Percentiles rank a stretch among this genome's conserved stretches.
Evolutionary conservation across 2,329 filamentous ascomycete species (phyloP).

Genomic region (Pseudogymnoascus sp.): DNA sequence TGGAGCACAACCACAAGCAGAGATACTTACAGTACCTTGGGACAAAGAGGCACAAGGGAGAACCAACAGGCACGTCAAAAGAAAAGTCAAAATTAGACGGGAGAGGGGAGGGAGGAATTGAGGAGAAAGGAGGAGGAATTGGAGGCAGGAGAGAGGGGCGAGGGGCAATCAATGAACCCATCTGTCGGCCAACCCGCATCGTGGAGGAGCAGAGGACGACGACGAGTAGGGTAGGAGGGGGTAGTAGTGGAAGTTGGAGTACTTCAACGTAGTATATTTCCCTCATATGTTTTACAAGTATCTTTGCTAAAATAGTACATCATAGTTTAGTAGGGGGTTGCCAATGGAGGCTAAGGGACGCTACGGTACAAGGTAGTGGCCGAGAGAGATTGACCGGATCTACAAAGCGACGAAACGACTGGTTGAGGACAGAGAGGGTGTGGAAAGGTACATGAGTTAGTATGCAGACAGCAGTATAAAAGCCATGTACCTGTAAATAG

Average conservation of each 20-base stretch:
- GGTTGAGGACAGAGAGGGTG: background rate
- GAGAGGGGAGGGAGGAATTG: background rate
- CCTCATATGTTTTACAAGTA: background rate
- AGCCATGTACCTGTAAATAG: background rate
- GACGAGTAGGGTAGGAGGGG: background rate
- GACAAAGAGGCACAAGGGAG: background rate
- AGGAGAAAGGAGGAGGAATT: background rate
- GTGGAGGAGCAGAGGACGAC: background rate
- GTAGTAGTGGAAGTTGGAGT: background rate
- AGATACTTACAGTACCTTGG: constrained; percentile 2
- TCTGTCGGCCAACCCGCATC: constrained; percentile 5
- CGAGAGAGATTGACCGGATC: constrained; percentile 7
- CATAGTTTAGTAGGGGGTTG: background rate
- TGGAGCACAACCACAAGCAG: background rate
- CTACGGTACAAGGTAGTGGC: background rate
- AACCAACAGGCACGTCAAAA: background rate
- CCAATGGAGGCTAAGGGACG: background rate
- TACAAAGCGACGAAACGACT: background rate
- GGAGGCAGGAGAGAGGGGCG: constrained; percentile 1
- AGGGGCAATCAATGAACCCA: constrained; percentile 2
- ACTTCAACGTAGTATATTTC: no score
- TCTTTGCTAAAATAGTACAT: background rate
- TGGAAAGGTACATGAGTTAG: background rate
- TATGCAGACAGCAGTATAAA: background rate
- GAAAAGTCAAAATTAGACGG: constrained; percentile 1